Conservation (phyloP, 495 filamentous ascomycete genomes). For the Podospora conica region DNA sequence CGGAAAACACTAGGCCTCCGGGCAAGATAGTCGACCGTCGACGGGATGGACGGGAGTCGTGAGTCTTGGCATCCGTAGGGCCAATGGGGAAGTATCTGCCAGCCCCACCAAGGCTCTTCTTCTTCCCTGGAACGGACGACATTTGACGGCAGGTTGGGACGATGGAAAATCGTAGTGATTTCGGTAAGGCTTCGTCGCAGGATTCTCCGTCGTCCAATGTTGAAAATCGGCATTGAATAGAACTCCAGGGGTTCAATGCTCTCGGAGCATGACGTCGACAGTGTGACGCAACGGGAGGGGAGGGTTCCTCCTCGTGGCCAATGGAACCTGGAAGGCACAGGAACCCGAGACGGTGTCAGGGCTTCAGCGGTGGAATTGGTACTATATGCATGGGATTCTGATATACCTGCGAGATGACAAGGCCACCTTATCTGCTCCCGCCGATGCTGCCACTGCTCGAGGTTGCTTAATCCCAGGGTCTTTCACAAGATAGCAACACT, state of each 20-base stretch:
- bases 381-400: background rate
- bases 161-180: background rate
- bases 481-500: background rate
- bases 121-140: background rate
- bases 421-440: slow-evolving; percentile 9
- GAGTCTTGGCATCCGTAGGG: too few relatives aligned
- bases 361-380: background rate
- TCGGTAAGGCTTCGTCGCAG: background rate
- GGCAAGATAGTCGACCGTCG: background rate
- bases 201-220: slow-evolving; percentile 13
- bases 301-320: slow-evolving; percentile 2
- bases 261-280: background rate
- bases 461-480: background rate
- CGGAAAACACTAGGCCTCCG: too few relatives aligned
- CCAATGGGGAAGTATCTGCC: background rate
- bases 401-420: slow-evolving; percentile 4
- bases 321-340: background rate
- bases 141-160: background rate
- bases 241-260: slow-evolving; percentile 15
- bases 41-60: too few relatives aligned
- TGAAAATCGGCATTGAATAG: slow-evolving; percentile 6
- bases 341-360: slow-evolving; percentile 7
- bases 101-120: background rate
- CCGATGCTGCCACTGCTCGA: background rate
- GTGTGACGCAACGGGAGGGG: slow-evolving; percentile 2